Conservation (phyloP, 108 stramenopile genomes). For the Pseudonitzschia delicatissima region DNA sequence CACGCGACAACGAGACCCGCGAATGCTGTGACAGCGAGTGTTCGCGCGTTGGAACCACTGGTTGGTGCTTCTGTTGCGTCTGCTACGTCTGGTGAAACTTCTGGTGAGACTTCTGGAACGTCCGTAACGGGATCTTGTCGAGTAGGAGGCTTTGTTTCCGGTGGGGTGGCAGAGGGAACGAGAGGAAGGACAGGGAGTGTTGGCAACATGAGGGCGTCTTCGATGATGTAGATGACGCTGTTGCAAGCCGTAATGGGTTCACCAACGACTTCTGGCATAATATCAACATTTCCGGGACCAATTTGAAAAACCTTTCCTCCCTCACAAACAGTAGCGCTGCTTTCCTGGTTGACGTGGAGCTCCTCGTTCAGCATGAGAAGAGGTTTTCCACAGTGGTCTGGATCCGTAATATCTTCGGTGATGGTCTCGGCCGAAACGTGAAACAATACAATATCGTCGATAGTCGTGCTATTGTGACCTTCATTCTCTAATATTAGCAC, state of each 20-base stretch:
- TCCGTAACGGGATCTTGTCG: too few species aligned
- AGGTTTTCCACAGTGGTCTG: background rate
- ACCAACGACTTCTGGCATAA: background rate
- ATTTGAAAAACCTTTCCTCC: background rate
- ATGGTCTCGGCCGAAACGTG: background rate
- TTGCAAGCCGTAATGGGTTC: background rate
- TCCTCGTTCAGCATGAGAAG: conserved; percentile 8
- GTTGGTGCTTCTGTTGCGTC: too few species aligned
- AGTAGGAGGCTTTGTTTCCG: too few species aligned
- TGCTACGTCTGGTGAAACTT: too few species aligned
- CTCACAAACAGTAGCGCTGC: background rate
- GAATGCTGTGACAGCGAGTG: too few species aligned
- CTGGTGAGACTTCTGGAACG: too few species aligned
- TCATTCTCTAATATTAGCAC: background rate
- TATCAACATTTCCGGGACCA: background rate
- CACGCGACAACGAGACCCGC: too few species aligned
- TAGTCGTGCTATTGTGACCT: background rate
- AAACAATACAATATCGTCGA: background rate
- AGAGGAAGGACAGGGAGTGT: background rate
- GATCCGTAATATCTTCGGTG: background rate
- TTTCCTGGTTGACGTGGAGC: background rate
- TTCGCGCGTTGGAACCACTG: too few species aligned
- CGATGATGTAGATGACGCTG: background rate
- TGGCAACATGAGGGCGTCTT: background rate
- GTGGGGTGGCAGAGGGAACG: too few species aligned